Percentiles rank a stretch among this genome's conserved stretches.
Conservation (phyloP, 2,329 filamentous ascomycete genomes). For the Emmonsiellopsis sp. region DNA sequence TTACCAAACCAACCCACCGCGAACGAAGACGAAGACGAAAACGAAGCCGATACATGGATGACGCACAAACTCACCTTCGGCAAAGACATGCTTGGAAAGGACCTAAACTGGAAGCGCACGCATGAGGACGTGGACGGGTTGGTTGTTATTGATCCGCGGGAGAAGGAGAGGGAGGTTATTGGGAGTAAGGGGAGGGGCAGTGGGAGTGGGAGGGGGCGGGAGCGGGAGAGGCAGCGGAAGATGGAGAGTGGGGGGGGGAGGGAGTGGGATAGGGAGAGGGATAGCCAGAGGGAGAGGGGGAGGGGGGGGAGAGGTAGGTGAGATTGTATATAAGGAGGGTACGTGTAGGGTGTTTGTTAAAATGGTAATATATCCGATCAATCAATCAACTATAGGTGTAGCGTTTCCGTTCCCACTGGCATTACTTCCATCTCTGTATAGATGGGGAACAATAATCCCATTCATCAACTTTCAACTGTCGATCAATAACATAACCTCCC, state of each 20-base stretch:
- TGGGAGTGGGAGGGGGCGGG: constrained; percentile 20
- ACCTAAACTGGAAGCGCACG: constrained; percentile 80
- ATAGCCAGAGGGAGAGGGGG: constrained; percentile 10
- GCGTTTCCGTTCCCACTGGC: too few species aligned
- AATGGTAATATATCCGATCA: too few species aligned
- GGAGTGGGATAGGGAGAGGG: too few species aligned
- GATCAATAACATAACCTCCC: too few species aligned
- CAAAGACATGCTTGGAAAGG: constrained; percentile 82
- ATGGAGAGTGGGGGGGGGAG: too few species aligned
- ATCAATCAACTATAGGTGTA: too few species aligned
- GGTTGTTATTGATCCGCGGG: constrained; percentile 84
- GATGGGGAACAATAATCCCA: too few species aligned
- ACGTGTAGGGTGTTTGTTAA: too few species aligned
- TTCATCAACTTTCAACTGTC: too few species aligned
- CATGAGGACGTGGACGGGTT: constrained; percentile 64
- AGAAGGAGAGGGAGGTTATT: constrained; percentile 65
- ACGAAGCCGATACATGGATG: constrained; percentile 64
- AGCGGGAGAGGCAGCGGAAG: constrained; percentile 28
- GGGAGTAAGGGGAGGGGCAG: constrained; percentile 48
- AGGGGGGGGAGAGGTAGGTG: too few species aligned
- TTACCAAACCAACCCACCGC: constrained; percentile 23
- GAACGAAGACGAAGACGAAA: constrained; percentile 31
- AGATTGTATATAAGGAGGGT: too few species aligned
- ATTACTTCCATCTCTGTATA: too few species aligned
- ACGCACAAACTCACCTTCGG: constrained; percentile 75